These are phyloP conservation scores for Trichoderma afroharzianum DNA, from an alignment of 2,329 filamentous ascomycete genomes.

Conservation along the genomic window DNA sequence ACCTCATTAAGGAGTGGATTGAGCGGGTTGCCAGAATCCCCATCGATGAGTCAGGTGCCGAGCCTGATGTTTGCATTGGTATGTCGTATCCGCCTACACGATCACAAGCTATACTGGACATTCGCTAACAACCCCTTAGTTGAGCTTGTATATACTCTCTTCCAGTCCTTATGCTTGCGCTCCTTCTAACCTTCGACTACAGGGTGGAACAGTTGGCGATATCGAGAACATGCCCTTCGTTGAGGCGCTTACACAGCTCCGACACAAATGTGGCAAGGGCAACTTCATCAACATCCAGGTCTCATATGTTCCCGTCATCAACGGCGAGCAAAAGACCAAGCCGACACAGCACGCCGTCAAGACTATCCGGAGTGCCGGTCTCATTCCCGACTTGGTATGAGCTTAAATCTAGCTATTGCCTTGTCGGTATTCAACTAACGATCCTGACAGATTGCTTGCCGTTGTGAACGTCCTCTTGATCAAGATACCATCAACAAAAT, in stretches of 20 bases:
- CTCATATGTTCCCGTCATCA: slow-evolving; percentile 71
- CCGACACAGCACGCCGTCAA: slow-evolving; percentile 90
- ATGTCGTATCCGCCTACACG: slow-evolving; percentile 36
- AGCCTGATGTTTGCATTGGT: slow-evolving; percentile 90
- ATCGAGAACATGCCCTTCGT: slow-evolving; percentile 87
- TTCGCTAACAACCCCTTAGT: neutral
- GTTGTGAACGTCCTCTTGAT: slow-evolving; percentile 75
- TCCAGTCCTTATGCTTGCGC: neutral
- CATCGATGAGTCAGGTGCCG: slow-evolving; percentile 76
- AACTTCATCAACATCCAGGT: slow-evolving; percentile 68
- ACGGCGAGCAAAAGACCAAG: slow-evolving; percentile 87
- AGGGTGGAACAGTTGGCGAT: slow-evolving; percentile 65
- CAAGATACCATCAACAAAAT: slow-evolving; percentile 78
- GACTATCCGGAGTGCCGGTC: slow-evolving; percentile 75
- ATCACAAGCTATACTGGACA: neutral
- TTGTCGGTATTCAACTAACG: slow-evolving; percentile 2
- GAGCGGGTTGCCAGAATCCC: slow-evolving; percentile 79
- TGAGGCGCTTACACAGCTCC: slow-evolving; percentile 77
- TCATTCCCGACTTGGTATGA: slow-evolving; percentile 65
- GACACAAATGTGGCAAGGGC: slow-evolving; percentile 65
- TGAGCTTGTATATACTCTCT: neutral
- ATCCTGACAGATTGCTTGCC: slow-evolving; percentile 72
- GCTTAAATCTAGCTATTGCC: neutral
- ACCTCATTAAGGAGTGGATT: slow-evolving; percentile 91
- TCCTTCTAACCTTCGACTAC: slow-evolving; percentile 10